Conservation (phyloP, 768 basidiomycete species). For the Boletus rex-veris region DNA sequence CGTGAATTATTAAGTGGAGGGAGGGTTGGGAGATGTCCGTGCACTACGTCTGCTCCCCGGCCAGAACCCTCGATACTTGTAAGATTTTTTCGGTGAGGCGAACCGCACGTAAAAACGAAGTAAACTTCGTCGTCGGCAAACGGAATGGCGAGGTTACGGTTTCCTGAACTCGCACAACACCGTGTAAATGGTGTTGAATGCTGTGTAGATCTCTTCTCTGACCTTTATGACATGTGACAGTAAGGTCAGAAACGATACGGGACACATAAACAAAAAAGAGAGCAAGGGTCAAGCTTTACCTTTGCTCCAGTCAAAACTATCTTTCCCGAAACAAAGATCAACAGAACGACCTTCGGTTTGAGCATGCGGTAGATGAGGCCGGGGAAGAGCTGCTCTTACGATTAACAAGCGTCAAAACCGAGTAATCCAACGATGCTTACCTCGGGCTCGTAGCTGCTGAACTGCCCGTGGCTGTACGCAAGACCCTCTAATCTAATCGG, state of each 20-base stretch:
- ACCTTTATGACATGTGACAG: slow-evolving; percentile 51
- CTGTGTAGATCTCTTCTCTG: slow-evolving; percentile 98
- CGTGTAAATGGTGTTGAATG: slow-evolving; percentile 99
- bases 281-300: slow-evolving; percentile 50
- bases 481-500: slow-evolving; percentile 97
- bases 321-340: slow-evolving; percentile 99
- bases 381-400: slow-evolving; percentile 75
- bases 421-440: slow-evolving; percentile 42
- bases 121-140: slow-evolving; percentile 3
- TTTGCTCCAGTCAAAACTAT: slow-evolving; percentile 99
- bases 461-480: slow-evolving; percentile 96
- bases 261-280: background rate
- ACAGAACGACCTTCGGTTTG: slow-evolving; percentile 96
- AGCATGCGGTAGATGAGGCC: slow-evolving; percentile 99
- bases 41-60: slow-evolving; percentile 36
- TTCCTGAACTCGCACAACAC: slow-evolving; percentile 95
- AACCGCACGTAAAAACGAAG: background rate
- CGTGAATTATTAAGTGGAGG: slow-evolving; percentile 26
- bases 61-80: slow-evolving; percentile 28
- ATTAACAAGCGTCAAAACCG: background rate
- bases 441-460: slow-evolving; percentile 97
- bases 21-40: slow-evolving; percentile 29
- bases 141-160: slow-evolving; percentile 40
- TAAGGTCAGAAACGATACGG: background rate
- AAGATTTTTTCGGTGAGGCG: slow-evolving; percentile 18